These are phyloP conservation scores for Pleurotus ostreatus DNA, from an alignment of 768 basidiomycete species.

Conservation along the genomic window DNA sequence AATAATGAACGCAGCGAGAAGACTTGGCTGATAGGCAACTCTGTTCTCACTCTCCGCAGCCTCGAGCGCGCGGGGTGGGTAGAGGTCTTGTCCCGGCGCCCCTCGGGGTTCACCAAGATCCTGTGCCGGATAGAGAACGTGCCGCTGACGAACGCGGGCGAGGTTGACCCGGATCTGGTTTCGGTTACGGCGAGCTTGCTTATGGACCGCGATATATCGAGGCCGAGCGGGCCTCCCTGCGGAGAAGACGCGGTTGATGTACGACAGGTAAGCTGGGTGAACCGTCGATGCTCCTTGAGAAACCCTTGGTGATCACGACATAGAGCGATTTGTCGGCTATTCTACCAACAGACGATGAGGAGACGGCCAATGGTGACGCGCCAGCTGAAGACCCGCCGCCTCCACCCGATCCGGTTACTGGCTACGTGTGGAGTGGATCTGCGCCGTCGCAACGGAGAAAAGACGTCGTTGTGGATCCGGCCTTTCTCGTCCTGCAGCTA, in stretches of 20 bases:
- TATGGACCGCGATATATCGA: constrained; percentile 54
- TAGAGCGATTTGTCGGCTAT: not conserved
- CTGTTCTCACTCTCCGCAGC: constrained; percentile 77
- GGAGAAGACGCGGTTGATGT: constrained; percentile 13
- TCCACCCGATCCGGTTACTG: constrained; percentile 71
- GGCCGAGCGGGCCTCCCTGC: constrained; percentile 22
- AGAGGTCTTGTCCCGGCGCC: constrained; percentile 76
- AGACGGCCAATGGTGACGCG: constrained; percentile 12
- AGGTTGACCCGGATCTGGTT: constrained; percentile 74
- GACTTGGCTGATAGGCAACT: constrained; percentile 83
- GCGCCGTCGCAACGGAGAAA: constrained; percentile 89
- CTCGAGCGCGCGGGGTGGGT: constrained; percentile 81
- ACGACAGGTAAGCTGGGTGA: constrained; percentile 11
- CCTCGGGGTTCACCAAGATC: constrained; percentile 86
- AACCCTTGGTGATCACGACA: not conserved
- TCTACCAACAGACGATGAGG: constrained; percentile 18
- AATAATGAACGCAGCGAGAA: constrained; percentile 54
- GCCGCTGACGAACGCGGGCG: constrained; percentile 79
- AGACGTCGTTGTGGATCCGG: constrained; percentile 79
- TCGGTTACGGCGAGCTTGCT: constrained; percentile 71
- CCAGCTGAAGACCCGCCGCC: constrained; percentile 23
- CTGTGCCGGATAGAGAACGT: constrained; percentile 86
- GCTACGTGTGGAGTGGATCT: constrained; percentile 84
- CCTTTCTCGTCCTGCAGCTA: constrained; percentile 81
- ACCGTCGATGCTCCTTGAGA: not conserved